A percentile compares a stretch with the other conserved stretches of the same genome.
These are phyloP conservation scores for Vaccinium corymbosum DNA, from an alignment of 148 eudicot genomes.

Conservation along the genomic window DNA sequence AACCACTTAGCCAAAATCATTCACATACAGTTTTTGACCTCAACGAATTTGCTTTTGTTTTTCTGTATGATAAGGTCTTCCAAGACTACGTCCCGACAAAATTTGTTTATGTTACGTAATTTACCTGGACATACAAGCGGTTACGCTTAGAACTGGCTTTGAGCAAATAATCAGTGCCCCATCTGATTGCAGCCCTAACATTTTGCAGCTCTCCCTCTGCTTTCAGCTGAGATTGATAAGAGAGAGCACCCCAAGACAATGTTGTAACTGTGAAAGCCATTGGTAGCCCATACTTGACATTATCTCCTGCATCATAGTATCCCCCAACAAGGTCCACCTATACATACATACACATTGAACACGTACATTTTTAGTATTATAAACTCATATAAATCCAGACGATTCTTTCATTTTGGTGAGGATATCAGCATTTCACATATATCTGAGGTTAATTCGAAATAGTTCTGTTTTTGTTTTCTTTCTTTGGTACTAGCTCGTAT, in stretches of 20 bases:
- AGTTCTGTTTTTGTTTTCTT: no score
- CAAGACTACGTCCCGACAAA: neutral
- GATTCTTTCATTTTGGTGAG: neutral
- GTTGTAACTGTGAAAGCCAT: slow-evolving; percentile 91
- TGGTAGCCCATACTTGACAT: slow-evolving; percentile 83
- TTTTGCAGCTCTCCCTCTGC: slow-evolving; percentile 52
- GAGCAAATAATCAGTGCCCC: slow-evolving; percentile 86
- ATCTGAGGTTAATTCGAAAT: no score
- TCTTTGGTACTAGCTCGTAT: no score
- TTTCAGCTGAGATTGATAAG: slow-evolving; percentile 44
- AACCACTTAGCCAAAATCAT: neutral
- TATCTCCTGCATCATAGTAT: slow-evolving; percentile 94
- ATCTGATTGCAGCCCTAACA: slow-evolving; percentile 49
- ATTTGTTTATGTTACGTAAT: no score
- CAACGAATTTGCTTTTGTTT: neutral
- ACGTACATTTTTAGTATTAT: no score
- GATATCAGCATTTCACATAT: no score
- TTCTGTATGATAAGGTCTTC: neutral
- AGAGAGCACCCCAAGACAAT: slow-evolving; percentile 59
- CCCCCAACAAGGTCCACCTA: slow-evolving; percentile 93
- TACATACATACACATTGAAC: neutral
- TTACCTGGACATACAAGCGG: slow-evolving; percentile 61
- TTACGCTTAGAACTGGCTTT: slow-evolving; percentile 51
- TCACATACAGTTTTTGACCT: neutral
- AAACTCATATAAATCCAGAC: neutral